A percentile compares a stretch with the other conserved stretches of the same genome.
Evolutionary conservation across 148 eudicot genomes (phyloP).

Genomic region (Camellia granthamiana): DNA sequence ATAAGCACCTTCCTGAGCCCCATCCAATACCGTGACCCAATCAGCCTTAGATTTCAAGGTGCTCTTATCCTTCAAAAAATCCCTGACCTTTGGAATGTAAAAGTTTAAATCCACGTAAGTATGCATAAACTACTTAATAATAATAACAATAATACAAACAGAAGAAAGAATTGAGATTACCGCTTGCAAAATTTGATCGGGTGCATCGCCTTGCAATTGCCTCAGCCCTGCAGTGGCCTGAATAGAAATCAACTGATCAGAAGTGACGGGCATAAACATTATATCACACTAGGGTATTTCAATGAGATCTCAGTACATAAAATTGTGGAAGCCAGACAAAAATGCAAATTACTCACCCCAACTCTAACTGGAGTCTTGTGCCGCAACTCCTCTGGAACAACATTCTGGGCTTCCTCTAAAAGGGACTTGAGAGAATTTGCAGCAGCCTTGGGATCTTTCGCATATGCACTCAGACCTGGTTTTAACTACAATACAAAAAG

Average conservation of each 20-base stretch:
- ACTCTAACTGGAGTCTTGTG: conserved; percentile 84
- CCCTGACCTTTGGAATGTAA: conserved; percentile 59
- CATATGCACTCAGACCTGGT: conserved; percentile 86
- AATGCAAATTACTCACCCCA: conserved; percentile 55
- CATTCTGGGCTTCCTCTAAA: conserved; percentile 60
- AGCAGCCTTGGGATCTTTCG: conserved; percentile 78
- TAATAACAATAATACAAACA: conserved; percentile 9
- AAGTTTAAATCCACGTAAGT: conserved; percentile 7
- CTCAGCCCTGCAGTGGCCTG: conserved; percentile 99
- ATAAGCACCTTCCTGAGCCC: conserved; percentile 96
- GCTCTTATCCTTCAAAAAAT: conserved; percentile 62
- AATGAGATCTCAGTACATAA: background rate
- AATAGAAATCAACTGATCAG: conserved; percentile 15
- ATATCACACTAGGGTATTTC: background rate
- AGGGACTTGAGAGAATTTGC: conserved; percentile 70
- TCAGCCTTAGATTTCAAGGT: conserved; percentile 56
- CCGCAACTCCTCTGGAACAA: conserved; percentile 65
- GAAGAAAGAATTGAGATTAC: conserved; percentile 37
- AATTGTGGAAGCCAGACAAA: conserved; percentile 9
- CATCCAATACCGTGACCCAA: conserved; percentile 89
- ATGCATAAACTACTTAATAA: background rate
- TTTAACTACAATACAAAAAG: conserved; percentile 45
- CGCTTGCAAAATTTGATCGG: conserved; percentile 90
- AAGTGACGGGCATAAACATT: background rate
- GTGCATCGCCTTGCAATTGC: conserved; percentile 78